phyloP scores from a whole-genome alignment of 2,329 filamentous ascomycete species.

The Graphilbum sp. region DNA sequence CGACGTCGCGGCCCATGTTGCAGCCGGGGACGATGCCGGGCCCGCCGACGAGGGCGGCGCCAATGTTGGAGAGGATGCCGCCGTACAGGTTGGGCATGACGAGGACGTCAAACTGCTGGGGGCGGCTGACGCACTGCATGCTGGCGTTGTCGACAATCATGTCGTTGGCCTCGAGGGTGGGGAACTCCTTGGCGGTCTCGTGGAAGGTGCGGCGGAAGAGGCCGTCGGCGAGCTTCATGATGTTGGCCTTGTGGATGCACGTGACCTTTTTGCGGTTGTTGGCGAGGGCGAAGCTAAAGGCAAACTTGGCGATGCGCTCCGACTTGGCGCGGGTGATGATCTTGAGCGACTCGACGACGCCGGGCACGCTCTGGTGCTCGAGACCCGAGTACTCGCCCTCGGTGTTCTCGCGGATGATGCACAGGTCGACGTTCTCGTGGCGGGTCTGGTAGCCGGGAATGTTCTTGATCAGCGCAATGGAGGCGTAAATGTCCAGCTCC shows the following conservation, averaged over 20 bases:
- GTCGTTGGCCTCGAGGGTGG: slow-evolving; percentile 88
- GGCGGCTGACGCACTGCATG: slow-evolving; percentile 94
- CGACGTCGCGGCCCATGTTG: slow-evolving; percentile 98
- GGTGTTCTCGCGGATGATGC: slow-evolving; percentile 99
- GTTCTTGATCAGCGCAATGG: slow-evolving; percentile 97
- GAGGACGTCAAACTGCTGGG: slow-evolving; percentile 98
- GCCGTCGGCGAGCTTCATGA: slow-evolving; percentile 99
- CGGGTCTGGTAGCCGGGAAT: slow-evolving; percentile 96
- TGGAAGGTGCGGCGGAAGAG: slow-evolving; percentile 98
- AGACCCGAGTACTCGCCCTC: slow-evolving; percentile 99
- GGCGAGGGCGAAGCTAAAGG: slow-evolving; percentile 91
- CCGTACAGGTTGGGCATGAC: slow-evolving; percentile 99
- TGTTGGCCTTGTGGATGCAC: slow-evolving; percentile 99
- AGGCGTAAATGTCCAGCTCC: slow-evolving; percentile 98
- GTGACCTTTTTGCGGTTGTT: slow-evolving; percentile 99
- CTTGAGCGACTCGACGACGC: slow-evolving; percentile 98
- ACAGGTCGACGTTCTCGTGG: slow-evolving; percentile 92
- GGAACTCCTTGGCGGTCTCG: slow-evolving; percentile 83
- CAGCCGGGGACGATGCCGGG: slow-evolving; percentile 94
- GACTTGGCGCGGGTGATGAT: slow-evolving; percentile 99
- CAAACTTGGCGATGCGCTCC: slow-evolving; percentile 97
- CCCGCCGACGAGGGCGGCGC: slow-evolving; percentile 88
- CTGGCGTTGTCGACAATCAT: slow-evolving; percentile 99
- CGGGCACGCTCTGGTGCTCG: slow-evolving; percentile 92
- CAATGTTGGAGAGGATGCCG: slow-evolving; percentile 97